Conservation (phyloP, 2,329 filamentous ascomycete species). For the Pseudogymnoascus sp. region DNA sequence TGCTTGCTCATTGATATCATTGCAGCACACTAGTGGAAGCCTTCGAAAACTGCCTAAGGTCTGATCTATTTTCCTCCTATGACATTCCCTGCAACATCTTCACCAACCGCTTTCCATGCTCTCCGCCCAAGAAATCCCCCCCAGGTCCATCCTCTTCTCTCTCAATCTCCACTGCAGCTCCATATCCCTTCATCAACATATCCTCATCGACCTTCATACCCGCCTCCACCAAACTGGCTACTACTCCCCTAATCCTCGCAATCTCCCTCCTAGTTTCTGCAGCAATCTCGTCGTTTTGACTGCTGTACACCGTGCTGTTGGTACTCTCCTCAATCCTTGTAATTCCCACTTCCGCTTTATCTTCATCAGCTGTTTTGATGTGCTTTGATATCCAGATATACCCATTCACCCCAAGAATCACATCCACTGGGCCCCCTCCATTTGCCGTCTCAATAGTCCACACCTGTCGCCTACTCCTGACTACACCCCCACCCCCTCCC, state of each 20-base stretch:
- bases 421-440: conserved; percentile 63
- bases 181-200: conserved; percentile 74
- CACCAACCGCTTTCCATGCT: conserved; percentile 40
- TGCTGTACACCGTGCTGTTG: conserved; percentile 81
- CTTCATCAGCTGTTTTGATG: conserved; percentile 48
- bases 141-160: conserved; percentile 49
- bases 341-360: conserved; percentile 48
- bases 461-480: conserved; percentile 75
- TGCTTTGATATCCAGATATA: conserved; percentile 95
- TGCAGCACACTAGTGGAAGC: too few relatives aligned
- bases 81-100: conserved; percentile 22
- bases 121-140: conserved; percentile 53
- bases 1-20: background rate
- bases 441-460: conserved; percentile 65
- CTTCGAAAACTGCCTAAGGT: background rate
- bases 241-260: conserved; percentile 70
- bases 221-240: conserved; percentile 74
- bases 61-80: background rate
- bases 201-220: conserved; percentile 85
- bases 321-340: conserved; percentile 84
- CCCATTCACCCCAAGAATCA: conserved; percentile 89
- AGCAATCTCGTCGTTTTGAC: conserved; percentile 82
- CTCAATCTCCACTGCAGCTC: conserved; percentile 68
- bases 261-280: conserved; percentile 79
- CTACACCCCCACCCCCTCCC: conserved; percentile 73